Conservation (phyloP, 2,329 filamentous ascomycete genomes). For the Bertia moriformis region DNA sequence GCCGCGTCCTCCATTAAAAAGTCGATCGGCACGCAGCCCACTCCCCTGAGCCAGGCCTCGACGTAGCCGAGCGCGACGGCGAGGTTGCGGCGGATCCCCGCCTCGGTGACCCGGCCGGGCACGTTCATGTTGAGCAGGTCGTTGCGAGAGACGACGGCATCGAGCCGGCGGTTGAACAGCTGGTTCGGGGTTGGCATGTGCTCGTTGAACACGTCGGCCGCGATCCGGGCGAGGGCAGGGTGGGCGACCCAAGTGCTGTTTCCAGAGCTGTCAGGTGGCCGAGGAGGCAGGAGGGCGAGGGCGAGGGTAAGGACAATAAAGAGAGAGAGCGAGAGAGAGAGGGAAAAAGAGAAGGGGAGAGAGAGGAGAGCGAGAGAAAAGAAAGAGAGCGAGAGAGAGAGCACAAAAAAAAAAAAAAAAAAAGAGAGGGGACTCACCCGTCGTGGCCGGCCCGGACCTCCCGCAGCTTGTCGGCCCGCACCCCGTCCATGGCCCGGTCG, state of each 20-base stretch:
- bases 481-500: slow-evolving; percentile 82
- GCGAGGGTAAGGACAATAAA: too few species aligned
- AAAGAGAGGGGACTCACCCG: too few species aligned
- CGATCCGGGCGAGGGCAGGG: slow-evolving; percentile 77
- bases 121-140: slow-evolving; percentile 93
- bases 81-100: slow-evolving; percentile 90
- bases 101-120: slow-evolving; percentile 79
- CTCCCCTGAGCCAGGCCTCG: slow-evolving; percentile 91
- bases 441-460: slow-evolving; percentile 93
- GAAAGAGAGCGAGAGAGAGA: too few species aligned
- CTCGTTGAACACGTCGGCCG: slow-evolving; percentile 87
- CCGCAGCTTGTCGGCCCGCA: slow-evolving; percentile 88
- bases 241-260: slow-evolving; percentile 99
- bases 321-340: too few species aligned
- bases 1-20: slow-evolving; percentile 97
- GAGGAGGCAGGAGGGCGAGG: too few species aligned
- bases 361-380: too few species aligned
- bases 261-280: too few species aligned
- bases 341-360: too few species aligned
- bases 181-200: slow-evolving; percentile 98
- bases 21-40: slow-evolving; percentile 95
- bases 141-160: slow-evolving; percentile 71
- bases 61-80: slow-evolving; percentile 95
- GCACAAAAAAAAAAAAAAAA: too few species aligned
- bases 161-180: slow-evolving; percentile 77